Evolutionary conservation across 495 filamentous ascomycete genomes (phyloP), one percentile per base, ranked within the genome.

Genomic region (Penicillium coprophilum): DNA sequence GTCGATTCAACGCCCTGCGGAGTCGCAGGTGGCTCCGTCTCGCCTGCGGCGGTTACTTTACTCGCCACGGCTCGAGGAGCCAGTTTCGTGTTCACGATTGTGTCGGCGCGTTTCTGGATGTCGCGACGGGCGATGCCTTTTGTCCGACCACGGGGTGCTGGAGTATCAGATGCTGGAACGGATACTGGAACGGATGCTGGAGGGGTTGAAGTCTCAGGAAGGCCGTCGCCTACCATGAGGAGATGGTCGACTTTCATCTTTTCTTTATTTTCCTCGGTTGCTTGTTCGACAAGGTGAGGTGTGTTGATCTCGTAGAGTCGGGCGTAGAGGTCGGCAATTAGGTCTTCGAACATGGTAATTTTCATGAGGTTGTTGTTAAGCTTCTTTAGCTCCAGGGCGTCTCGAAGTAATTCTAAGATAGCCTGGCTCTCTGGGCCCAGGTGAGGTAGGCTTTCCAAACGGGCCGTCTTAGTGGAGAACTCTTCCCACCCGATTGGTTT

Each of bases 301-400:
- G 77, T 71, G 59, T 82, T 74, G 55, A 78, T 69, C 39, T 80
- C 74, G 70, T 92, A 96, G 8, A 97, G 74, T n/a, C 82, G 77
- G 3, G 89, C 86, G 69, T 94, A 99, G 30, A 88, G 80, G 67
- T 99, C 94, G 13, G 84, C 85, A 50, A 96, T 87, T 28, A 97
- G 78, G 65, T 97, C 94, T 65, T 97, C 95, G 41, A 97, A 89
- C 31, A 87, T 78, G 2, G 85, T 82, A 6, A 86, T 82, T 65
- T 92, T 96, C 85, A 92, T 93, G 9, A 94, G 80, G 50, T 85
- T 85, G 45, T 84, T 84, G 68, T 96, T 96, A 39, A 93, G 80
- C 60, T 90, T 92, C 65, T 96, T 96, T n/a, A 97, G 74, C 64
- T 97, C 93, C 46, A 89, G 77, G 6, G 85, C 85, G 53, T 99